Base-by-base conservation (phyloP, 805 yeast genomes). In the Metahyphopichia silvanorum region DNA sequence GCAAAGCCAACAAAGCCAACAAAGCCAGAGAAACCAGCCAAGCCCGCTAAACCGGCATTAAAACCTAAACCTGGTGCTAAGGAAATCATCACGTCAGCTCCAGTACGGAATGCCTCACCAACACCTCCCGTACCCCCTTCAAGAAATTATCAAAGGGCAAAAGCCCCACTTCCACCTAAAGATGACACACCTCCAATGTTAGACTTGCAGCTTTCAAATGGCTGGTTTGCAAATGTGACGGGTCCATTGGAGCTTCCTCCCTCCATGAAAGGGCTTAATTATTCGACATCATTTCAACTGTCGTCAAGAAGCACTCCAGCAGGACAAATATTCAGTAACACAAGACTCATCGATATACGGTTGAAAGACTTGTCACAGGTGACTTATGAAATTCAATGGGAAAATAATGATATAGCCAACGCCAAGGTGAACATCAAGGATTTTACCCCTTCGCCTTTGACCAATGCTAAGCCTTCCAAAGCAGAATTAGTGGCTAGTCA, bases 381-480 rank as follows among this genome's bases (percentile, higher is more conserved):
- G 3, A 33, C 41, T 18, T 60, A 60, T 32, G 53, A 49, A 24
- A 51, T 76, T 10, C 44, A 40, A 9, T 76, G 80, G 80, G 42
- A 46, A 6, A 53, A 57, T 26, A 31, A 43, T 13, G 51, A 55
- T 25, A 25, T 28, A 9, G 19, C 24, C 0, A 35, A 37, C 10
- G 63, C 55, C 4, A 27, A 57, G 1, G 58, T 53, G 3, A 43
- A 53, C 5, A 47, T 65, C 5, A 60, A 51, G 3, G 47, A 49
- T 9, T 66, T 51, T 38, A 39, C 45, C 6, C 72, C 77, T 1
- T 75, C 79, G 0, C 79, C 81, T 2, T 31, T 60, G 3, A 34
- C 30, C 1, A 22, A 35, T 20, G 45, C 33, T 2, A 47, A 58
- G 2, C 68, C 76, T 0, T 37, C 48, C 6, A 50, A 55, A 15